phyloP scores from a whole-genome alignment of 2,329 filamentous ascomycete species.

The Trichothecium roseum region DNA sequence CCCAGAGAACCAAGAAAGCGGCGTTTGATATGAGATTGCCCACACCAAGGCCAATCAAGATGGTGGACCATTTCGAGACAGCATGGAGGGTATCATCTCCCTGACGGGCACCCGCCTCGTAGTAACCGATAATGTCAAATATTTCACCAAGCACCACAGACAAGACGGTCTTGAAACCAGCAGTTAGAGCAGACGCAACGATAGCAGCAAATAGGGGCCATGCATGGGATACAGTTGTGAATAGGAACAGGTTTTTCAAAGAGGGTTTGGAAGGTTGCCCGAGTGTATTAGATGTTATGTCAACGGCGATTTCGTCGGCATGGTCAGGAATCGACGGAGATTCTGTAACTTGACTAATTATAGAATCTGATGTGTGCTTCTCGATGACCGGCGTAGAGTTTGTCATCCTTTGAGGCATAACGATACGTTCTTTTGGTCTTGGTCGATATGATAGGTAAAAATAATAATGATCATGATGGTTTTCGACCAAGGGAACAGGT shows the following conservation, averaged over 20 bases:
- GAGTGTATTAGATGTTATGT: background rate
- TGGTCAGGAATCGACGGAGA: background rate
- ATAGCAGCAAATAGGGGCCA: conserved; percentile 43
- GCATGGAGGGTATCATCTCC: conserved; percentile 40
- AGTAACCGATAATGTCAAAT: conserved; percentile 61
- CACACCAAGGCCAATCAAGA: conserved; percentile 52
- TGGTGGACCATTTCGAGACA: conserved; percentile 50
- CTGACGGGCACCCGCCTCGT: conserved; percentile 43
- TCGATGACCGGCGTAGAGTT: no score
- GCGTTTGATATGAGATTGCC: conserved; percentile 59
- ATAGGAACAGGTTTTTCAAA: conserved; percentile 53
- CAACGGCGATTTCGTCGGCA: background rate
- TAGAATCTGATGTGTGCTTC: background rate
- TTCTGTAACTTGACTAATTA: background rate
- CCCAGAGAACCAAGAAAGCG: conserved; percentile 59
- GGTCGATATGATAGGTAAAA: no score
- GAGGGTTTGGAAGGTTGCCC: conserved; percentile 11
- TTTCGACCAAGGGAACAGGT: no score
- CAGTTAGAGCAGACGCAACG: conserved; percentile 45
- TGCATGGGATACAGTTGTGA: conserved; percentile 54
- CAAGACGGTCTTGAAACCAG: conserved; percentile 52
- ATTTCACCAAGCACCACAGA: conserved; percentile 64
- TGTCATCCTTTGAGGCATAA: no score
- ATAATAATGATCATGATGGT: no score
- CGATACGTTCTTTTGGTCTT: no score